Conservation (phyloP, 306 rosid genomes). For the Dalbergia oliveri region DNA sequence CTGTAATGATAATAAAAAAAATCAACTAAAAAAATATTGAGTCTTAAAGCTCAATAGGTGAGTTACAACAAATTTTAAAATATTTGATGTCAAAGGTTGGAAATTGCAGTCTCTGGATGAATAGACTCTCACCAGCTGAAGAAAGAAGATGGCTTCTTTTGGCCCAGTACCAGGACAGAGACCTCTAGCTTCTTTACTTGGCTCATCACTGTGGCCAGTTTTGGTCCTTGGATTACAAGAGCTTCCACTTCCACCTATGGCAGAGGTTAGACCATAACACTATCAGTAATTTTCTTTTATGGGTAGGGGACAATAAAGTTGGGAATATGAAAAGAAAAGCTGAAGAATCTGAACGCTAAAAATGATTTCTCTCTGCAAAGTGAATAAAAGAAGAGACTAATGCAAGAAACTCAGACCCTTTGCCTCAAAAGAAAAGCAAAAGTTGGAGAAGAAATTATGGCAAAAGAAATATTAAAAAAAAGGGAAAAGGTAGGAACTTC, state of each 20-base stretch:
- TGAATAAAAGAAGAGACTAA: conserved; percentile 47
- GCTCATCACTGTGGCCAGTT: conserved; percentile 74
- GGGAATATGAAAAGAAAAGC: conserved; percentile 47
- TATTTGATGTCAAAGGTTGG: background rate
- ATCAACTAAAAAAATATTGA: background rate
- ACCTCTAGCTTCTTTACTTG: conserved; percentile 96
- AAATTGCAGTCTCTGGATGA: background rate
- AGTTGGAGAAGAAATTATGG: background rate
- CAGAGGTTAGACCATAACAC: conserved; percentile 19
- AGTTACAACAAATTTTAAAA: background rate
- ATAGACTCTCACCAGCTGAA: conserved; percentile 77
- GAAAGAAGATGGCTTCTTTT: conserved; percentile 76
- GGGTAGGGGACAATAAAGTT: conserved; percentile 27
- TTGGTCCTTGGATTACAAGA: conserved; percentile 89
- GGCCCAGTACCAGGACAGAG: conserved; percentile 89
- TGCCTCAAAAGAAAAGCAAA: conserved; percentile 51
- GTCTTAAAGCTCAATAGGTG: background rate
- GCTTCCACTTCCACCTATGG: conserved; percentile 91
- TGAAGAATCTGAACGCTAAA: conserved; percentile 41
- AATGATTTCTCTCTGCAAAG: conserved; percentile 47
- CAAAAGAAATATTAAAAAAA: background rate
- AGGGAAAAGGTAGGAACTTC: background rate
- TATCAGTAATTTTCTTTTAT: conserved; percentile 1
- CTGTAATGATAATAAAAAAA: conserved; percentile 49
- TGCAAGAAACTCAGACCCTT: conserved; percentile 48